Evolutionary conservation across 2,329 filamentous ascomycete genomes (phyloP).

Genomic region (Trichoderma endophyticum): DNA sequence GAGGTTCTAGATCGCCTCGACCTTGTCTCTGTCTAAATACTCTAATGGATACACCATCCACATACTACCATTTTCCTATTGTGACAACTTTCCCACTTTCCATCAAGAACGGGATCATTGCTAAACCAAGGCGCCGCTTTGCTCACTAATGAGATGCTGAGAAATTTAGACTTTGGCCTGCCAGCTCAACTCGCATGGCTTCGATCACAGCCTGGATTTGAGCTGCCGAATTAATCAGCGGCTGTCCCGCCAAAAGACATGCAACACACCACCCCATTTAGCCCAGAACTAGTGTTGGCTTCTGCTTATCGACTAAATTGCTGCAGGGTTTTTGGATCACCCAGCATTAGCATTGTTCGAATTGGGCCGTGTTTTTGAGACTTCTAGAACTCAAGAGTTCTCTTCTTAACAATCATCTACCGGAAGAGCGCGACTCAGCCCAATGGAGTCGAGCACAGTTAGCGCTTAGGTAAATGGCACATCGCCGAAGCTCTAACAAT

Average conservation of each 20-base stretch:
- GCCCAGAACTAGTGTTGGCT: not conserved
- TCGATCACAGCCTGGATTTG: not conserved
- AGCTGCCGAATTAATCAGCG: not conserved
- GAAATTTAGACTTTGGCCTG: not conserved
- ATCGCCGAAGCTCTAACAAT: not conserved
- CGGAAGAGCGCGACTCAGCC: not conserved
- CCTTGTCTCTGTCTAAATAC: not conserved
- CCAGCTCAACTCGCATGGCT: not conserved
- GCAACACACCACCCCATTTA: not conserved
- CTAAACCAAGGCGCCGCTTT: not conserved
- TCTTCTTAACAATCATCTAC: not conserved
- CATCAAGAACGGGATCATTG: not conserved
- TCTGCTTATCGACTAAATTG: not conserved
- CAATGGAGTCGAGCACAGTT: not conserved
- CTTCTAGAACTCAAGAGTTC: not conserved
- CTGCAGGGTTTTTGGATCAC: not conserved
- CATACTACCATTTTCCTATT: not conserved
- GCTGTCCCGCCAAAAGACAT: not conserved
- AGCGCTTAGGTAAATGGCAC: not conserved
- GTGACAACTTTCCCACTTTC: not conserved
- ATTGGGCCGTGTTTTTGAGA: not conserved
- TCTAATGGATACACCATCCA: not conserved
- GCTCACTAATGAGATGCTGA: not conserved
- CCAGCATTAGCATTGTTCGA: not conserved
- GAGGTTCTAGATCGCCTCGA: too few species aligned